Percentiles rank a stretch among this genome's conserved stretches.
phyloP scores from a whole-genome alignment of 306 rosid species.

The Cucumis hystrix region DNA sequence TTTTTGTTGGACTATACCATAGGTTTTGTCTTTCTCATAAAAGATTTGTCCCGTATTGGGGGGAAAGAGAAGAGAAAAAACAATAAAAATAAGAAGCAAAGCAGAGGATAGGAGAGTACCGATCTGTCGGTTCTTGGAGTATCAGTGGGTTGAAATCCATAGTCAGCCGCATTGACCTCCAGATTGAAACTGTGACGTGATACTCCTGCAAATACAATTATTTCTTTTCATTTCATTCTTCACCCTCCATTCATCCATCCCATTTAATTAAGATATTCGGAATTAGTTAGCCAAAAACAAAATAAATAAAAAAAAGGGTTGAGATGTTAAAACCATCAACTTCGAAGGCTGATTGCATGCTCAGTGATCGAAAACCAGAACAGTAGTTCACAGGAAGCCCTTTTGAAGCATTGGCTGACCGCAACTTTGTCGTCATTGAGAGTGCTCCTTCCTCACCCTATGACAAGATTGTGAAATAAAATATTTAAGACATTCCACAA shows the following conservation, averaged over 20 bases:
- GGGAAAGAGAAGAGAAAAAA: not conserved
- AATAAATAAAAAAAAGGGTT: not conserved
- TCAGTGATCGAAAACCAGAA: constrained; percentile 64
- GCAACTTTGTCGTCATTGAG: constrained; percentile 83
- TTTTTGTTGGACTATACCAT: not conserved
- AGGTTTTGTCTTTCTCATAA: not conserved
- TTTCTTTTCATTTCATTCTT: not conserved
- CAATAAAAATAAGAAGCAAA: not conserved
- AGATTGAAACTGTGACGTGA: constrained; percentile 68
- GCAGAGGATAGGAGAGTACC: constrained; percentile 19
- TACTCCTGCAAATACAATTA: constrained; percentile 52
- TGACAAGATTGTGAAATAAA: constrained; percentile 2
- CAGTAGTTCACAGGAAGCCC: constrained; percentile 91
- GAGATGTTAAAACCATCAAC: constrained; percentile 41
- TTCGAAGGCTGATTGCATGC: constrained; percentile 35
- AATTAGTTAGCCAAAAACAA: not conserved
- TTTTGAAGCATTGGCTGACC: constrained; percentile 41
- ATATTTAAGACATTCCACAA: not conserved
- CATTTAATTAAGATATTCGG: not conserved
- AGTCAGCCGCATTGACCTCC: constrained; percentile 77
- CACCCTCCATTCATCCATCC: not conserved
- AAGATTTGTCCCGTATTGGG: not conserved
- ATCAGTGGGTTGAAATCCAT: constrained; percentile 77
- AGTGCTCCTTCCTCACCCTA: constrained; percentile 99
- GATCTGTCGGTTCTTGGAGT: constrained; percentile 99